These are phyloP conservation scores for Calocera cornea DNA, from an alignment of 768 basidiomycete species.

Conservation along the genomic window DNA sequence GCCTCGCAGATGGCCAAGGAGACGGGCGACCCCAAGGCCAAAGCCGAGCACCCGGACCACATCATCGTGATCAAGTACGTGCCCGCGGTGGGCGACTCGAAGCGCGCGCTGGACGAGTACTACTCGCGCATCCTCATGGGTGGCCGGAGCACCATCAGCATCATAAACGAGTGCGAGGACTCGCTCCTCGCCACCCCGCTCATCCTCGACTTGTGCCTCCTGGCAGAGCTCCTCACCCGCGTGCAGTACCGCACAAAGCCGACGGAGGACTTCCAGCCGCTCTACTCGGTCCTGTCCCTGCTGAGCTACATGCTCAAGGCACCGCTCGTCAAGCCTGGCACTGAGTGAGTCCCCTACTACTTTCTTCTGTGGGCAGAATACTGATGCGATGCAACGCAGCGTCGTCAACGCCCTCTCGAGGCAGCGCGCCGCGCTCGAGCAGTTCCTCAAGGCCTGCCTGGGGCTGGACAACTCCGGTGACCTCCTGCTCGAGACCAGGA, in stretches of 20 bases:
- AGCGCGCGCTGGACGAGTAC: constrained; percentile 99
- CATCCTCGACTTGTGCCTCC: constrained; percentile 84
- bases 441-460: constrained; percentile 87
- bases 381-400: constrained; percentile 47
- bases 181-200: constrained; percentile 91
- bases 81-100: constrained; percentile 91
- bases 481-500: constrained; percentile 70
- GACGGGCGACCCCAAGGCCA: constrained; percentile 36
- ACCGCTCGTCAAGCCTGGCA: constrained; percentile 83
- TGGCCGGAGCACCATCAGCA: constrained; percentile 84
- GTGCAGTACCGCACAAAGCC: constrained; percentile 62
- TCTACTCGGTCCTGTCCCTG: constrained; percentile 85
- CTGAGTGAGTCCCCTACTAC: constrained; percentile 19
- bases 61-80: constrained; percentile 95
- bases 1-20: constrained; percentile 28
- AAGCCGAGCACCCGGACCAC: constrained; percentile 97
- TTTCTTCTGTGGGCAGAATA: not conserved
- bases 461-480: constrained; percentile 75
- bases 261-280: constrained; percentile 43
- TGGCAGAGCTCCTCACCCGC: constrained; percentile 87
- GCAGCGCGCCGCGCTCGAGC: constrained; percentile 87
- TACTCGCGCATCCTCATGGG: constrained; percentile 97
- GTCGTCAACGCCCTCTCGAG: constrained; percentile 92
- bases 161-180: constrained; percentile 99
- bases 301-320: constrained; percentile 97